Evolutionary conservation across 345 rosid genomes (phyloP).

Genomic region (Geranium brycei): DNA sequence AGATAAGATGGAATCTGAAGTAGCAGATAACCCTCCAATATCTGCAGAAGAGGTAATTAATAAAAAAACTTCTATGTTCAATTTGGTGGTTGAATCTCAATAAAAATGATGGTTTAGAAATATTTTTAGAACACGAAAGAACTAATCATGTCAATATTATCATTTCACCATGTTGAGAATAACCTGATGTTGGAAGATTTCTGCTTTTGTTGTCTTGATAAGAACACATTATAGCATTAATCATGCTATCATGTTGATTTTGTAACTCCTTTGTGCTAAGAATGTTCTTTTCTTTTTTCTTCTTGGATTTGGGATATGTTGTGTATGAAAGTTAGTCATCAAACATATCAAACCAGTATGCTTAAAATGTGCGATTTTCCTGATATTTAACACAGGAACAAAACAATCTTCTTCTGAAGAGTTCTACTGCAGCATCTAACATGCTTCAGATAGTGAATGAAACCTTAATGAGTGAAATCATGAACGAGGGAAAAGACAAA

Average conservation of each 20-base stretch:
- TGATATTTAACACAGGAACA: slow-evolving; percentile 14
- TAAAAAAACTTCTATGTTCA: neutral
- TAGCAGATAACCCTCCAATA: slow-evolving; percentile 4
- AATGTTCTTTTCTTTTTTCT: neutral
- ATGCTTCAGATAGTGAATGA: slow-evolving; percentile 3
- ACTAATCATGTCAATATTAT: too few species aligned
- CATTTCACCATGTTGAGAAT: neutral
- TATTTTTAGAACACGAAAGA: too few species aligned
- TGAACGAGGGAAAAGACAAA: slow-evolving; percentile 3
- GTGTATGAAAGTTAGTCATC: neutral
- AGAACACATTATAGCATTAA: too few species aligned
- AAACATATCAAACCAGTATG: neutral
- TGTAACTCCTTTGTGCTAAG: neutral
- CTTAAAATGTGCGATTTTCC: neutral
- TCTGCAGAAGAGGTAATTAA: slow-evolving; percentile 17
- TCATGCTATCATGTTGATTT: too few species aligned
- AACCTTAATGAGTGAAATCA: slow-evolving; percentile 1
- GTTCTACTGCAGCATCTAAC: slow-evolving; percentile 7
- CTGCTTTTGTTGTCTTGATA: too few species aligned
- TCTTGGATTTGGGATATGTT: neutral
- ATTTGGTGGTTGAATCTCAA: too few species aligned
- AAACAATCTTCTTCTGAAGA: slow-evolving; percentile 11
- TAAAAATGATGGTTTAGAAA: too few species aligned
- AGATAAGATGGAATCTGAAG: slow-evolving; percentile 7
- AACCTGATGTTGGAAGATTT: neutral